phyloP scores from a whole-genome alignment of 2,329 filamentous ascomycete genomes.

The Aspergillus jensenii region DNA sequence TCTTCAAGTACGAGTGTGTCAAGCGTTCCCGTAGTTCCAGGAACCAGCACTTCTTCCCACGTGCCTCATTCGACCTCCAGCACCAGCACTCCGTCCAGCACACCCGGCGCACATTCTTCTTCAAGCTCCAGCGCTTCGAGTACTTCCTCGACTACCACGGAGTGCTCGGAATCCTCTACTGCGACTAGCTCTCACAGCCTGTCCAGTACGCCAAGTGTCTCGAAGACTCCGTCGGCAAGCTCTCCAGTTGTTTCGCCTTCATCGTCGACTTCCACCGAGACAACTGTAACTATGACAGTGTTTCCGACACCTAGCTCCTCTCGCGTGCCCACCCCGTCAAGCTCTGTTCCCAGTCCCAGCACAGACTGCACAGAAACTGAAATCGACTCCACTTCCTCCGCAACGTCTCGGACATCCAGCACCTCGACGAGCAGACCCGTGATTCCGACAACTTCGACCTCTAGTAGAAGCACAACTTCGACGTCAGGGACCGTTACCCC shows the following conservation, averaged over 20 bases:
- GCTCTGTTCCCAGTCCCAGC: background rate
- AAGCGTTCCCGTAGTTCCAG: background rate
- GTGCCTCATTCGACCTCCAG: background rate
- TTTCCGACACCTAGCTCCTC: conserved; percentile 7
- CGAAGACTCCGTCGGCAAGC: conserved; percentile 1
- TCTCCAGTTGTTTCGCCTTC: background rate
- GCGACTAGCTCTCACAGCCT: background rate
- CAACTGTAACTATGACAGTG: conserved; percentile 6
- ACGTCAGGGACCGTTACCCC: background rate
- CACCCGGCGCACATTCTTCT: background rate
- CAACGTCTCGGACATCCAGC: background rate
- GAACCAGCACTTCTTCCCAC: background rate
- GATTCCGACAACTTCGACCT: conserved; percentile 8
- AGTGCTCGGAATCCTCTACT: background rate
- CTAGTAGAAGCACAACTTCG: background rate
- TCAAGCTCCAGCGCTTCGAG: background rate
- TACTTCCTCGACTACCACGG: background rate
- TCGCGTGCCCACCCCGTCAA: background rate
- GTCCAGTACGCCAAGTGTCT: background rate
- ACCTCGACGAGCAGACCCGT: conserved; percentile 5
- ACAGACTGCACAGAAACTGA: background rate
- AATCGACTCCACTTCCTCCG: background rate
- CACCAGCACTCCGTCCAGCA: background rate
- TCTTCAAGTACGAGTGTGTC: background rate
- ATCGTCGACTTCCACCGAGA: background rate